phyloP scores from a whole-genome alignment of 192 early-diverging fungal genomes.

The Coemansia aciculifera region DNA sequence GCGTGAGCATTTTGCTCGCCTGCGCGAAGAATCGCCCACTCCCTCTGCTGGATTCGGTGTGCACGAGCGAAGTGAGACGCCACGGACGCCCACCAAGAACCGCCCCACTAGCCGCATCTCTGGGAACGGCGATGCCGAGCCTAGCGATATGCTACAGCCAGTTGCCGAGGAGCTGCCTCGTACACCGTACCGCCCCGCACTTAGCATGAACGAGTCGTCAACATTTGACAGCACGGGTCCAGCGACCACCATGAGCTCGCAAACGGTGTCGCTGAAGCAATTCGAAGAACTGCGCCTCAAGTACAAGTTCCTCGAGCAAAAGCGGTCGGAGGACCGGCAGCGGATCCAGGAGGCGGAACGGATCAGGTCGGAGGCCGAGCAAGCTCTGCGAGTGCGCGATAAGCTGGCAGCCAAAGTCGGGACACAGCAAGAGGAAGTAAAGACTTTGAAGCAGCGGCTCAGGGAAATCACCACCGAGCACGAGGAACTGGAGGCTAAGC shows the following conservation, averaged over 20 bases:
- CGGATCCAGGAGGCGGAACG: slow-evolving; percentile 70
- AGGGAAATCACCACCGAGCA: slow-evolving; percentile 62
- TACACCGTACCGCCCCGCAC: slow-evolving; percentile 35
- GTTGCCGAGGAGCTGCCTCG: slow-evolving; percentile 22
- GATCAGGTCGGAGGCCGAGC: slow-evolving; percentile 71
- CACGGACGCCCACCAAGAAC: slow-evolving; percentile 10
- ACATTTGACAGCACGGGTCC: slow-evolving; percentile 12
- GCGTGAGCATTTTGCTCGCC: slow-evolving; percentile 13
- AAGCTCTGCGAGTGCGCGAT: slow-evolving; percentile 63
- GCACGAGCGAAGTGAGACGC: not conserved
- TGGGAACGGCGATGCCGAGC: not conserved
- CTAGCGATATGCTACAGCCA: not conserved
- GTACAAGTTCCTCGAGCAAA: slow-evolving; percentile 72
- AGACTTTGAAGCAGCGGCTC: slow-evolving; percentile 60
- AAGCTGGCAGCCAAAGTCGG: slow-evolving; percentile 69
- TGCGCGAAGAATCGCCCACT: slow-evolving; percentile 10
- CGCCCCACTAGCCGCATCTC: not conserved
- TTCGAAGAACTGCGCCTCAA: slow-evolving; percentile 80
- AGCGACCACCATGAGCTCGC: slow-evolving; percentile 12
- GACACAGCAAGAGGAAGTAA: slow-evolving; percentile 72
- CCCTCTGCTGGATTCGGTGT: not conserved
- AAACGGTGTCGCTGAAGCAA: slow-evolving; percentile 66
- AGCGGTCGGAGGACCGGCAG: slow-evolving; percentile 80
- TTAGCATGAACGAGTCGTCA: slow-evolving; percentile 48
- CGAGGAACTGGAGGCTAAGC: slow-evolving; percentile 65